A percentile compares a stretch with the other conserved stretches of the same genome.
Evolutionary conservation across 2,329 filamentous ascomycete genomes (phyloP).

Genomic region (Dothistroma pini): DNA sequence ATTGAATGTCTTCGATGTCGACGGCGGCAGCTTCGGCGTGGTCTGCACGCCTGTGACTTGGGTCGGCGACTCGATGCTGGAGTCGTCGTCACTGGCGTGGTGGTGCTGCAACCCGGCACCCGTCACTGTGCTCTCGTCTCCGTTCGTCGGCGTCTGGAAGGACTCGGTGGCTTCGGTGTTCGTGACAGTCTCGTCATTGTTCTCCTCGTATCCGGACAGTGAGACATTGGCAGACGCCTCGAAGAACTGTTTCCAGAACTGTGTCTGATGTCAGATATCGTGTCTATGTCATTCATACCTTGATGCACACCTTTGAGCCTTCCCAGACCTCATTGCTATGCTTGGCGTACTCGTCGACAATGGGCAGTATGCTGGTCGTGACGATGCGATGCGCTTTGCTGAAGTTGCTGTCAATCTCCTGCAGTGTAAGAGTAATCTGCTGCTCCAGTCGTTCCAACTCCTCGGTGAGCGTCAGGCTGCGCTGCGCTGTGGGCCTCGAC

Average conservation of each 20-base stretch:
- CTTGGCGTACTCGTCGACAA: slow-evolving; percentile 93
- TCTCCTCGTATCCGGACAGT: slow-evolving; percentile 88
- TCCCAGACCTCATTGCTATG: slow-evolving; percentile 96
- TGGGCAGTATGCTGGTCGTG: slow-evolving; percentile 83
- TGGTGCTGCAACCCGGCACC: slow-evolving; percentile 30
- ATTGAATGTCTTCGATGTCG: slow-evolving; percentile 33
- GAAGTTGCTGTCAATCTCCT: slow-evolving; percentile 99
- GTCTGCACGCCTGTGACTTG: slow-evolving; percentile 50
- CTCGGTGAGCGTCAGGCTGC: slow-evolving; percentile 77
- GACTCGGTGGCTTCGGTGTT: slow-evolving; percentile 36
- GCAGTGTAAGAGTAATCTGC: slow-evolving; percentile 90
- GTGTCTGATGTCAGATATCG: slow-evolving; percentile 13
- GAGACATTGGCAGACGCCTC: slow-evolving; percentile 97
- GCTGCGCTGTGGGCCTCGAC: slow-evolving; percentile 40
- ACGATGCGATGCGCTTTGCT: slow-evolving; percentile 95
- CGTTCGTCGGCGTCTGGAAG: slow-evolving; percentile 29
- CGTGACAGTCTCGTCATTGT: slow-evolving; percentile 54
- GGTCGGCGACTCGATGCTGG: slow-evolving; percentile 60
- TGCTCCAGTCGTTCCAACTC: slow-evolving; percentile 96
- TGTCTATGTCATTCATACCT: background rate
- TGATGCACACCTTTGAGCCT: slow-evolving; percentile 71
- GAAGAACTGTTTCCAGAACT: slow-evolving; percentile 99
- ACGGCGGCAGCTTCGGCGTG: slow-evolving; percentile 53
- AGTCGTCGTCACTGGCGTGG: slow-evolving; percentile 46
- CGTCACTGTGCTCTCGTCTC: slow-evolving; percentile 31